Percentiles rank a stretch among this genome's conserved stretches.
These are phyloP conservation scores for Arctostaphylos glauca DNA, from an alignment of 148 eudicot species.

Conservation along the genomic window DNA sequence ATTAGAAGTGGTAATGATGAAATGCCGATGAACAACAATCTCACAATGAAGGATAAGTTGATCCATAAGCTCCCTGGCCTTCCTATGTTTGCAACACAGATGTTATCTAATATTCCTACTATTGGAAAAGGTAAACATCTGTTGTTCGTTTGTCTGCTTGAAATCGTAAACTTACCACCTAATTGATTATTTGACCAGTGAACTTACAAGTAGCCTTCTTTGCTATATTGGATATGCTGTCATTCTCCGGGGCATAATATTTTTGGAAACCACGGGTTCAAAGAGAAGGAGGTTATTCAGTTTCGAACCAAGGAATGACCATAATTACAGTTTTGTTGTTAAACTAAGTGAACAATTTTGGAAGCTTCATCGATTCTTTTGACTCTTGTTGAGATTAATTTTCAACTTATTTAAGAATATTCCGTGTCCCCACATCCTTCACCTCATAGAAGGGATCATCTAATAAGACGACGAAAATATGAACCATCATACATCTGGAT, in stretches of 20 bases:
- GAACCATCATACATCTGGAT: not conserved
- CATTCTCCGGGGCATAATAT: not conserved
- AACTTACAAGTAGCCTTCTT: slow-evolving; percentile 4
- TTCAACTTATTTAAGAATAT: not conserved
- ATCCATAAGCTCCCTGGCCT: not conserved
- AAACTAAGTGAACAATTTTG: not conserved
- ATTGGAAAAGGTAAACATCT: not conserved
- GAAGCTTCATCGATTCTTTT: not conserved
- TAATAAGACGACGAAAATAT: slow-evolving; percentile 1
- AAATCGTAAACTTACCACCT: not conserved
- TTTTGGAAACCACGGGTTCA: not conserved
- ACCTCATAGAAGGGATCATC: not conserved
- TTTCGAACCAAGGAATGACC: not conserved
- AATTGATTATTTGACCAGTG: not conserved
- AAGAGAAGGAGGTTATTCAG: not conserved
- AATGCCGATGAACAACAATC: not conserved
- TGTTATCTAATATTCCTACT: not conserved
- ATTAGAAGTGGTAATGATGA: not conserved
- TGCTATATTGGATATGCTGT: not conserved
- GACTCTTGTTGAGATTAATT: not conserved
- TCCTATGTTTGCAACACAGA: not conserved
- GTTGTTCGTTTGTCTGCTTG: not conserved
- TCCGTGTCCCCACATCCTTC: not conserved
- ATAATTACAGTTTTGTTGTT: not conserved
- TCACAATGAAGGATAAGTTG: not conserved